A percentile compares a stretch with the other conserved stretches of the same genome.
These are phyloP conservation scores for Trametes punicea DNA, from an alignment of 768 basidiomycete genomes.

Conservation along the genomic window DNA sequence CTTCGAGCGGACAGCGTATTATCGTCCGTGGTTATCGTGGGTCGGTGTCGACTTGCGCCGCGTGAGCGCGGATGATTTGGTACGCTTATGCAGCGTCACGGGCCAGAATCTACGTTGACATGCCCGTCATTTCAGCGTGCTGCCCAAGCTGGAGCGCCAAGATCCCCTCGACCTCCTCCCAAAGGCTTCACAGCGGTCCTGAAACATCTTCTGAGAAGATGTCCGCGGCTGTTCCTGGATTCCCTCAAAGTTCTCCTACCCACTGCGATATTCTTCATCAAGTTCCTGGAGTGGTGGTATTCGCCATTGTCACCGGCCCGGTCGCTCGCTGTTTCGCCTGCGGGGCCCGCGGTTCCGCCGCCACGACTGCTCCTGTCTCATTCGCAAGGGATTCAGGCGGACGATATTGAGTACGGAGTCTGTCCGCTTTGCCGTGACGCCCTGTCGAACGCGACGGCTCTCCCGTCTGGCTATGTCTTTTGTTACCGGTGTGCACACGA, in stretches of 20 bases:
- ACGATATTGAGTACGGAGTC: slow-evolving; percentile 64
- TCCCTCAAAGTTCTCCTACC: slow-evolving; percentile 79
- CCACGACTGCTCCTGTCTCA: slow-evolving; percentile 75
- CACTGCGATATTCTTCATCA: slow-evolving; percentile 90
- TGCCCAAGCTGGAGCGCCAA: slow-evolving; percentile 20
- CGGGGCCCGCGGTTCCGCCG: slow-evolving; percentile 71
- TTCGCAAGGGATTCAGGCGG: slow-evolving; percentile 64
- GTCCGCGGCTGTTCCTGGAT: slow-evolving; percentile 68
- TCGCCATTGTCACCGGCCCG: slow-evolving; percentile 86
- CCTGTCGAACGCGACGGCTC: slow-evolving; percentile 83
- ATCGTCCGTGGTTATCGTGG: slow-evolving; percentile 90
- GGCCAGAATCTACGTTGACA: background rate
- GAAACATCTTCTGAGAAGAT: slow-evolving; percentile 44
- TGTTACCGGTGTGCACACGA: slow-evolving; percentile 91
- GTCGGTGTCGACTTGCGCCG: slow-evolving; percentile 81
- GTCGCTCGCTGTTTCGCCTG: slow-evolving; percentile 56
- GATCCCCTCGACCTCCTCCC: slow-evolving; percentile 24
- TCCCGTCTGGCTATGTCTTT: slow-evolving; percentile 92
- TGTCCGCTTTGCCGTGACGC: slow-evolving; percentile 76
- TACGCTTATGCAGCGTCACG: slow-evolving; percentile 29
- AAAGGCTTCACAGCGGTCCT: slow-evolving; percentile 42
- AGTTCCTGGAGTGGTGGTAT: slow-evolving; percentile 99
- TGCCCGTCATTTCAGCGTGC: slow-evolving; percentile 24
- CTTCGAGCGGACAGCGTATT: slow-evolving; percentile 81
- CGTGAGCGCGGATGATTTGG: slow-evolving; percentile 74